Conservation (phyloP, 2,329 filamentous ascomycete genomes). For the Alternaria consortialis region DNA sequence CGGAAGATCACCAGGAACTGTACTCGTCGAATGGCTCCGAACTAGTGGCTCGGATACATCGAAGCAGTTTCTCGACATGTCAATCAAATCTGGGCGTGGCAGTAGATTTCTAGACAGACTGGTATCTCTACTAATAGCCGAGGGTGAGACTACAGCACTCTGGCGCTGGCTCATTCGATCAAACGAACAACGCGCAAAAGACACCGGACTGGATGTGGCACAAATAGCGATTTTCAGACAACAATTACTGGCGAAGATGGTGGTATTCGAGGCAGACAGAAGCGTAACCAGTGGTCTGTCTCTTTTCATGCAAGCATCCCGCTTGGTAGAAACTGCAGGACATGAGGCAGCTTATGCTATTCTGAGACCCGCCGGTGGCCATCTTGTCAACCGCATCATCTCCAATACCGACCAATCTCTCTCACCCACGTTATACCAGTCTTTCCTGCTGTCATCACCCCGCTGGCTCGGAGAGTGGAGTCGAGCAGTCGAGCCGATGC, state of each 20-base stretch:
- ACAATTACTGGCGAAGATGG: conserved; percentile 37
- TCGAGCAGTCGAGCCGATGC: conserved; percentile 34
- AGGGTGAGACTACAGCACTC: conserved; percentile 30
- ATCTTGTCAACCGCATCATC: conserved; percentile 38
- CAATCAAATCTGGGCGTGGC: conserved; percentile 15
- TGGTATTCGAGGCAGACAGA: conserved; percentile 19
- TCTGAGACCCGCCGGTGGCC: conserved; percentile 35
- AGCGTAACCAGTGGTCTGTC: conserved; percentile 30
- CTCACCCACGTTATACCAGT: conserved; percentile 31
- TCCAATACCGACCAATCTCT: conserved; percentile 13
- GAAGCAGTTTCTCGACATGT: conserved; percentile 35
- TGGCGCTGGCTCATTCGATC: conserved; percentile 45
- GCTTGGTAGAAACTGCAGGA: conserved; percentile 22
- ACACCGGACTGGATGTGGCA: conserved; percentile 24
- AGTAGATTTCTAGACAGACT: conserved; percentile 30
- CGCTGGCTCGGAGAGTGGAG: conserved; percentile 37
- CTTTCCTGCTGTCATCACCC: conserved; percentile 32
- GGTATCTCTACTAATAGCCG: conserved; percentile 32
- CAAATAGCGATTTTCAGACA: conserved; percentile 30
- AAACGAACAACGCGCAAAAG: conserved; percentile 26
- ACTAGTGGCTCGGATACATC: conserved; percentile 41
- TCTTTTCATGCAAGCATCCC: conserved; percentile 37
- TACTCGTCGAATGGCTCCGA: conserved; percentile 43
- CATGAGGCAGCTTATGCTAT: conserved; percentile 15
- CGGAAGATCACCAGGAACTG: conserved; percentile 24